Evolutionary conservation across 306 rosid genomes (phyloP), one percentile per base, ranked within the genome.

Genomic region (Rosa chinensis): DNA sequence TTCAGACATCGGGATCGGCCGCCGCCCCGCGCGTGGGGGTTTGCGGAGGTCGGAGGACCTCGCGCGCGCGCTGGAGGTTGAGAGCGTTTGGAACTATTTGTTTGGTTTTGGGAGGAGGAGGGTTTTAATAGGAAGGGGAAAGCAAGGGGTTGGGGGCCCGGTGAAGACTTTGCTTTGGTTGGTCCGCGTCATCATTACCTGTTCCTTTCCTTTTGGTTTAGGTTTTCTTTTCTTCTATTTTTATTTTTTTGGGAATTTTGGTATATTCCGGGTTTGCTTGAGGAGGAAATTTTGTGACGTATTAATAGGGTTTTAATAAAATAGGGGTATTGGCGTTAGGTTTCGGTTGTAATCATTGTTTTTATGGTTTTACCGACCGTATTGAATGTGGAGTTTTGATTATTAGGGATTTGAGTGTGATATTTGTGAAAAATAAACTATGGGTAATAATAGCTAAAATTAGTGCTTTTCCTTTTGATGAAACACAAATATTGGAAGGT

Each of bases 1-100:
- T 10, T 50, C 71, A 20, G 89, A 80, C 95, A 90, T 88, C 49
- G 81, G 80, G 14, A 67, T 23, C 45, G 75, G 67, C 85, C 86
- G 82, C 88, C 78, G 83, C 88, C 87, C 85, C 87, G 69, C 44
- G 50, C 6, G 2, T 44, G 86, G 85, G 81, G 67, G 3, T 78
- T 88, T 84, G 92, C 92, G 81, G 98, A 88, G 98, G 97, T 83
- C 93, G 87, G 72, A 80, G 78, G 95, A 91, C 97, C 98, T 90
- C 98, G 84, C 92, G 87, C 88, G 86, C 56, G 85, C 78, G 85
- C 70, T 59, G 14, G 14, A 52, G 87, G 3, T n/a, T 5, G n/a
- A 14, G 20, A 71, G 70, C 84, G 77, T 83, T 87, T 87, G 79
- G 89, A 82, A 32, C 45, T 70, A 47, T 45, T 66, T 80, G 79